phyloP scores from a whole-genome alignment of 164 flowering plant species.

The Pachysandra terminalis region DNA sequence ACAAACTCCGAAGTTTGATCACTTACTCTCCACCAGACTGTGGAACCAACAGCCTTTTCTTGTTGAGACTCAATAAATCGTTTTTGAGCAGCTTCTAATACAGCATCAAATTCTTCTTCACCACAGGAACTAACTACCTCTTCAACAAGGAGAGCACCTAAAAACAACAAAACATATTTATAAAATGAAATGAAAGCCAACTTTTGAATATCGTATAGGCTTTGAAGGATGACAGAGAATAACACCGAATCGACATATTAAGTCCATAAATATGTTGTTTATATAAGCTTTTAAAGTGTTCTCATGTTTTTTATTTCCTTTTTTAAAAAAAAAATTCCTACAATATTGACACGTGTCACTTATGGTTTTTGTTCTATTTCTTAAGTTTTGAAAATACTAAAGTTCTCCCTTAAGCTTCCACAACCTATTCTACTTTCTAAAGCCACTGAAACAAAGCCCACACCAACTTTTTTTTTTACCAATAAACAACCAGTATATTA shows the following conservation, averaged over 20 bases:
- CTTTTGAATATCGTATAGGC: background rate
- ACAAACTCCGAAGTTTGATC: background rate
- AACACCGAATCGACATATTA: too few relatives aligned
- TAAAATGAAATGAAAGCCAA: background rate
- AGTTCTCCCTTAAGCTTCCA: background rate
- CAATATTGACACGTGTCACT: background rate
- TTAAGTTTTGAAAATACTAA: too few relatives aligned
- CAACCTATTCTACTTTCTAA: background rate
- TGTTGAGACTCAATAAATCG: conserved; percentile 70
- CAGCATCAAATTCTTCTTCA: conserved; percentile 53
- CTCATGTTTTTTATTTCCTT: too few relatives aligned
- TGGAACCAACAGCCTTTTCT: conserved; percentile 62
- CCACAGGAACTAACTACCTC: conserved; percentile 58
- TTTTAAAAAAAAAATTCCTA: too few relatives aligned
- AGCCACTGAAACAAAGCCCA: background rate
- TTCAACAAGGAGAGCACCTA: conserved; percentile 83
- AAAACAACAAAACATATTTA: conserved; percentile 6
- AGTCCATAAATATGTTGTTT: too few relatives aligned
- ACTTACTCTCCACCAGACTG: conserved; percentile 93
- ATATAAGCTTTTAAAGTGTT: too few relatives aligned
- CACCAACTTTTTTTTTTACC: background rate
- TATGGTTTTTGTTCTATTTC: background rate
- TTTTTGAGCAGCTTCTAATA: conserved; percentile 57
- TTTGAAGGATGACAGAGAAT: background rate
- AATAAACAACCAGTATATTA: background rate